These are phyloP conservation scores for Phytophthora podocarpi DNA, from an alignment of 352 stramenopile genomes.

Conservation along the genomic window DNA sequence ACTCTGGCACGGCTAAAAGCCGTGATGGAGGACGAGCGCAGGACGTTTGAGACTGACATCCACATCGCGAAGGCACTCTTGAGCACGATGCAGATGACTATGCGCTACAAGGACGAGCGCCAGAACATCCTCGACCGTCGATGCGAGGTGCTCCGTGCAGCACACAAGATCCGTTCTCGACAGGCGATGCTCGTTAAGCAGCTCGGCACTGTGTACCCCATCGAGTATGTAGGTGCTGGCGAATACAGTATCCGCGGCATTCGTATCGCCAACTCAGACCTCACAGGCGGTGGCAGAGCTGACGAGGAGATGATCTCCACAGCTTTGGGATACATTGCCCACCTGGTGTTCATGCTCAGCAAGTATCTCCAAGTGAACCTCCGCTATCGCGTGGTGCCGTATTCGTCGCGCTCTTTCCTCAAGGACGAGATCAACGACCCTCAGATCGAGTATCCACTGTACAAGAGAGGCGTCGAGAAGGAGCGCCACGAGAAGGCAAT, in stretches of 20 bases:
- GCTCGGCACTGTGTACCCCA: constrained; percentile 79
- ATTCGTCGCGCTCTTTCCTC: constrained; percentile 81
- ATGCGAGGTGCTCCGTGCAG: constrained; percentile 74
- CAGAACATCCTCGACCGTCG: constrained; percentile 77
- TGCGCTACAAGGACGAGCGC: constrained; percentile 85
- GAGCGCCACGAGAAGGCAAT: constrained; percentile 83
- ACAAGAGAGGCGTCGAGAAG: constrained; percentile 76
- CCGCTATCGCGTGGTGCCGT: constrained; percentile 80
- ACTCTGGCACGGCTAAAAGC: constrained; percentile 57
- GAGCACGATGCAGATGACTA: constrained; percentile 81
- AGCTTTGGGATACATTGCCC: constrained; percentile 84
- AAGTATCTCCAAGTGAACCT: constrained; percentile 90
- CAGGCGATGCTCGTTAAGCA: constrained; percentile 84
- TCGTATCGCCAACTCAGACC: constrained; percentile 72
- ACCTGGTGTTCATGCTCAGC: constrained; percentile 89
- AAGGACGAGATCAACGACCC: constrained; percentile 89
- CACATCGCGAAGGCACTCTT: constrained; percentile 80
- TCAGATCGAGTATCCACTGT: constrained; percentile 81
- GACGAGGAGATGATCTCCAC: constrained; percentile 89
- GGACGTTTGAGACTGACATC: constrained; percentile 81
- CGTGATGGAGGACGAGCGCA: constrained; percentile 77
- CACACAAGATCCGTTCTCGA: constrained; percentile 82
- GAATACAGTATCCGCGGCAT: constrained; percentile 87
- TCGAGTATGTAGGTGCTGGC: constrained; percentile 80
- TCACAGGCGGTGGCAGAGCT: constrained; percentile 52